Conservation (phyloP, 2,329 filamentous ascomycete genomes). For the Ceratocystis cubensis region DNA sequence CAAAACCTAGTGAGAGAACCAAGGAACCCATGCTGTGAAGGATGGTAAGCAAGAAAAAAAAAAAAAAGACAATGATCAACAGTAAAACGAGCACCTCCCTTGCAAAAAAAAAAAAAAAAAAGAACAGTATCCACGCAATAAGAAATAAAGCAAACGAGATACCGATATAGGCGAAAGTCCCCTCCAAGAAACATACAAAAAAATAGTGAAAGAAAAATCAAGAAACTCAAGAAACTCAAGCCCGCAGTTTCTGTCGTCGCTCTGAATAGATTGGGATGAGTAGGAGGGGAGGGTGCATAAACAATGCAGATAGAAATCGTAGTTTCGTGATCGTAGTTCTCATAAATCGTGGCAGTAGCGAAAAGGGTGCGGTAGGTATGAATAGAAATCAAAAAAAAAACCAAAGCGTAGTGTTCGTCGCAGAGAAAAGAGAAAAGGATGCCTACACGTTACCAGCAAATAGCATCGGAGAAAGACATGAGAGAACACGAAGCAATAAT, state of each 20-base stretch:
- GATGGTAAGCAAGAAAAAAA: background rate
- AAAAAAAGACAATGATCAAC: background rate
- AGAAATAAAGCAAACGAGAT: background rate
- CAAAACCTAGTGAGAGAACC: background rate
- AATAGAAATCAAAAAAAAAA: slow-evolving; percentile 4
- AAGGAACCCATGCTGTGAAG: background rate
- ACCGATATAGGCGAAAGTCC: background rate
- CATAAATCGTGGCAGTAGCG: slow-evolving; percentile 16
- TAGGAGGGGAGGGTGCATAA: background rate
- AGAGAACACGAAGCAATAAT: background rate
- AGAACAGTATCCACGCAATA: background rate
- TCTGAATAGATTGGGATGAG: background rate
- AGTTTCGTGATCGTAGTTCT: slow-evolving; percentile 15
- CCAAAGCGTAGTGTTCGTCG: background rate
- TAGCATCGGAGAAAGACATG: background rate
- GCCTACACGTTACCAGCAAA: background rate
- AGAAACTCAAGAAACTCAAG: slow-evolving; percentile 5
- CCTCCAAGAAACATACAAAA: slow-evolving; percentile 9
- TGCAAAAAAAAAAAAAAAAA: background rate
- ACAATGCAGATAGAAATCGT: slow-evolving; percentile 9
- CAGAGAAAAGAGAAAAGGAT: background rate
- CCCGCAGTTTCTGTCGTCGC: slow-evolving; percentile 1
- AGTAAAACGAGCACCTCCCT: background rate
- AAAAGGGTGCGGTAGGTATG: slow-evolving; percentile 1
- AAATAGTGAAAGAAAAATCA: slow-evolving; percentile 2